Evolutionary conservation across 768 basidiomycete genomes (phyloP).

Genomic region (Pholiota microspora): DNA sequence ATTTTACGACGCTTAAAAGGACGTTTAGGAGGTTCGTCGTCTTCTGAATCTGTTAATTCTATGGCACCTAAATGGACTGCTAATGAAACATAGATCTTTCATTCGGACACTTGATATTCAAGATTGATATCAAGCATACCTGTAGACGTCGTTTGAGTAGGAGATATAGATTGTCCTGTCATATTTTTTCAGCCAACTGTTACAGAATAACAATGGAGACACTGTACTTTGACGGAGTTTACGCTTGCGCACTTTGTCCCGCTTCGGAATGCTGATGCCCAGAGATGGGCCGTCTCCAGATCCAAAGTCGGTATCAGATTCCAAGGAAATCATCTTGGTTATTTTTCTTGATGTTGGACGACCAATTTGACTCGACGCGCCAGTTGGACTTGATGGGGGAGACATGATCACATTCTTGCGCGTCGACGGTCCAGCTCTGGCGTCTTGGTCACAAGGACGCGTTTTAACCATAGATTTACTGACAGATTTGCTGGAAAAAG

Average conservation of each 20-base stretch:
- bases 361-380: conserved; percentile 7
- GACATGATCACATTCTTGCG: neutral
- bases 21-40: neutral
- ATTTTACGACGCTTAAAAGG: conserved; percentile 8
- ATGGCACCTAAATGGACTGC: conserved; percentile 9
- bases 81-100: no score
- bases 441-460: neutral
- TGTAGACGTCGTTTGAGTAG: neutral
- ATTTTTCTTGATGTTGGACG: conserved; percentile 13
- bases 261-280: neutral
- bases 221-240: neutral
- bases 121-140: neutral
- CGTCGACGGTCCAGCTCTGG: conserved; percentile 7
- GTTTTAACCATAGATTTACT: neutral
- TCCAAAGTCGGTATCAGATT: conserved; percentile 10
- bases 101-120: no score
- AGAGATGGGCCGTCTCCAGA: conserved; percentile 10
- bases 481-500: neutral
- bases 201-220: neutral
- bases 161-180: neutral
- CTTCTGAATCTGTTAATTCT: conserved; percentile 5
- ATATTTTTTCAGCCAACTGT: neutral
- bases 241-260: neutral
- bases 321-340: neutral
- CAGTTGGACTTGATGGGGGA: neutral